phyloP scores from a whole-genome alignment of 2,329 filamentous ascomycete species.

The Lasiodiplodia gonubiensis region DNA sequence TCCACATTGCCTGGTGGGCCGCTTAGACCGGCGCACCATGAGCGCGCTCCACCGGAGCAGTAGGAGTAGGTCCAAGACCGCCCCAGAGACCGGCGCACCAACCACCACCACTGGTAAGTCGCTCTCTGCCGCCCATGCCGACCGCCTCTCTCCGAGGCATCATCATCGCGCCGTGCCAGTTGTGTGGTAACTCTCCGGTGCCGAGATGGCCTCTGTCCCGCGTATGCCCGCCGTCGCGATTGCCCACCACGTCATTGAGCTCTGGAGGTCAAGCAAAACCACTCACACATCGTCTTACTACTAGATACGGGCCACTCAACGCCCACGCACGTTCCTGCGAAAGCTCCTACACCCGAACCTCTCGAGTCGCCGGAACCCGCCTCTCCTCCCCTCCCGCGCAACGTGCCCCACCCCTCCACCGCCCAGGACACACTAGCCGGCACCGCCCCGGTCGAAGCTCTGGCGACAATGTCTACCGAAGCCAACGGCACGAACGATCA shows the following conservation, averaged over 20 bases:
- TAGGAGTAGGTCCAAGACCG: conserved; percentile 45
- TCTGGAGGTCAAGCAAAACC: conserved; percentile 10
- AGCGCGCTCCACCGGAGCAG: conserved; percentile 44
- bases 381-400: conserved; percentile 19
- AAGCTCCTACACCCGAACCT: conserved; percentile 28
- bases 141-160: background rate
- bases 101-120: conserved; percentile 19
- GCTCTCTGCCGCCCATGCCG: conserved; percentile 4
- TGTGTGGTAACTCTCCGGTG: background rate
- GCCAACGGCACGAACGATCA: conserved; percentile 1
- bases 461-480: conserved; percentile 2
- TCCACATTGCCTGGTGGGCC: conserved; percentile 11
- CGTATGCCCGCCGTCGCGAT: background rate
- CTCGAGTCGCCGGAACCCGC: conserved; percentile 28
- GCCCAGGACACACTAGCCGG: conserved; percentile 6
- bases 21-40: conserved; percentile 45
- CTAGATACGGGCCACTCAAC: conserved; percentile 20
- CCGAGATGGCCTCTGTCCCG: background rate
- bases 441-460: background rate
- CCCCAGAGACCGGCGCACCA: conserved; percentile 35
- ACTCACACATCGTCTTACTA: conserved; percentile 7
- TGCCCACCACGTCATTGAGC: conserved; percentile 24
- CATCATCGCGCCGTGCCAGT: background rate
- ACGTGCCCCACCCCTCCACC: conserved; percentile 21
- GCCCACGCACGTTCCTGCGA: conserved; percentile 19